Percentiles rank a stretch among this genome's conserved stretches.
Evolutionary conservation across 345 rosid species (phyloP).

Genomic region (Chamaenerion angustifolium): DNA sequence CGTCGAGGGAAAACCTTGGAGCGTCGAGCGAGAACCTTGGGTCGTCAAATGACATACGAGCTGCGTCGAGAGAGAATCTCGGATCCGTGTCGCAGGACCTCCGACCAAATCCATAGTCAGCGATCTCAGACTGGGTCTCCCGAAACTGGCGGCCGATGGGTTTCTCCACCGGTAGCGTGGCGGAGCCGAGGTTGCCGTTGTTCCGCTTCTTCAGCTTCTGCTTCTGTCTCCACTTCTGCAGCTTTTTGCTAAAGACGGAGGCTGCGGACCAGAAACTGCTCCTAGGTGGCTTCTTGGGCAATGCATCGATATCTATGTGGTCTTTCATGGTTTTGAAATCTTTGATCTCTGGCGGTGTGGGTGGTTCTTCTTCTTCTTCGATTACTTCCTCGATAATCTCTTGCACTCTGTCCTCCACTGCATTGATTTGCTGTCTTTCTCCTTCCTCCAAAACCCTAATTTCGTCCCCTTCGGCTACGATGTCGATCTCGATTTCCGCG

Average conservation of each 20-base stretch:
- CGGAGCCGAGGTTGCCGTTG: conserved; percentile 46
- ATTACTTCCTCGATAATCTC: conserved; percentile 51
- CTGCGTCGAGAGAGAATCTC: conserved; percentile 77
- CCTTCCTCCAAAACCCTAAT: conserved; percentile 19
- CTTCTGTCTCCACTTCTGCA: conserved; percentile 90
- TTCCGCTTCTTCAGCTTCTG: conserved; percentile 81
- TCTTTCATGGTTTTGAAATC: conserved; percentile 77
- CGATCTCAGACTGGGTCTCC: conserved; percentile 95
- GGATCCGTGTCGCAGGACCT: conserved; percentile 99
- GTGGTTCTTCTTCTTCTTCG: conserved; percentile 13
- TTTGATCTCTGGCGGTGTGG: conserved; percentile 26
- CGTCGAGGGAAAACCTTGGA: conserved; percentile 82
- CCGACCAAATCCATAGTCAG: conserved; percentile 88
- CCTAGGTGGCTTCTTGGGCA: conserved; percentile 51
- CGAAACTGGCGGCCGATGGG: conserved; percentile 81
- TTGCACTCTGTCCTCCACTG: conserved; percentile 18
- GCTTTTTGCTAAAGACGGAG: conserved; percentile 90
- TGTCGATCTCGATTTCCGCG: conserved; percentile 1
- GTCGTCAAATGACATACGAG: conserved; percentile 68
- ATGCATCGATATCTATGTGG: conserved; percentile 82
- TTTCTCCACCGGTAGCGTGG: conserved; percentile 85
- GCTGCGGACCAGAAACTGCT: conserved; percentile 98
- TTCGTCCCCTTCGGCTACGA: conserved; percentile 15
- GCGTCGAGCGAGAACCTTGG: conserved; percentile 42
- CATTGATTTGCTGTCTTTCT: conserved; percentile 22